Evolutionary conservation across 345 rosid genomes (phyloP).

Genomic region (Punica granatum): DNA sequence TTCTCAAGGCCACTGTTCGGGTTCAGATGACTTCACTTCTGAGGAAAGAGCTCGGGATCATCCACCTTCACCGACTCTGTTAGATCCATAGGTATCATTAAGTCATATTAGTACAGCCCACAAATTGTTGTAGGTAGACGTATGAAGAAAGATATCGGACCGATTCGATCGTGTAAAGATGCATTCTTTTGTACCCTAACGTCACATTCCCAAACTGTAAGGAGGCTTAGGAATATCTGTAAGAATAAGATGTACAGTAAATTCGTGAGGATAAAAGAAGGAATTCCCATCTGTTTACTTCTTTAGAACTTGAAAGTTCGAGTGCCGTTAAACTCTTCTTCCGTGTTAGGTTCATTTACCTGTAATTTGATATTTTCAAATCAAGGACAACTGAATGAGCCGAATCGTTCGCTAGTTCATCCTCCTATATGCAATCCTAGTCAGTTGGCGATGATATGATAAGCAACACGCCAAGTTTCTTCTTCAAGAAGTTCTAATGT

Average conservation of each 20-base stretch:
- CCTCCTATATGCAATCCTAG: background rate
- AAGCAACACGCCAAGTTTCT: background rate
- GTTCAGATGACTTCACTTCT: constrained; percentile 1
- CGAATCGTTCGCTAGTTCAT: background rate
- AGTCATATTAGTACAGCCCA: constrained; percentile 2
- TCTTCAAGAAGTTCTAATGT: background rate
- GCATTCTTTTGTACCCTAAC: constrained; percentile 9
- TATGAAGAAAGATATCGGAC: background rate
- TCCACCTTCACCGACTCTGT: background rate
- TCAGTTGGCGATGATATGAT: background rate
- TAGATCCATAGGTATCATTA: background rate
- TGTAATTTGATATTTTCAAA: background rate
- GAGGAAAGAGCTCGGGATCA: background rate
- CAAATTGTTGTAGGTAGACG: constrained; percentile 4
- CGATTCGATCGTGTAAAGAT: constrained; percentile 6
- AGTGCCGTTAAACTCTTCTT: background rate
- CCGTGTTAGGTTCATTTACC: background rate
- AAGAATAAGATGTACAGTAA: constrained; percentile 12
- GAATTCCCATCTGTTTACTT: constrained; percentile 2
- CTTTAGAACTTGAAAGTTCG: background rate
- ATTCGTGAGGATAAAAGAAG: constrained; percentile 14
- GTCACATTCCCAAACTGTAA: background rate
- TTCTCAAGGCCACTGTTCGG: background rate
- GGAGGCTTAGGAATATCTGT: constrained; percentile 9
- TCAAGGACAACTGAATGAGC: background rate